A percentile compares a stretch with the other conserved stretches of the same genome.
Conservation (phyloP, 352 stramenopile species). For the Phytophthora ohioensis region DNA sequence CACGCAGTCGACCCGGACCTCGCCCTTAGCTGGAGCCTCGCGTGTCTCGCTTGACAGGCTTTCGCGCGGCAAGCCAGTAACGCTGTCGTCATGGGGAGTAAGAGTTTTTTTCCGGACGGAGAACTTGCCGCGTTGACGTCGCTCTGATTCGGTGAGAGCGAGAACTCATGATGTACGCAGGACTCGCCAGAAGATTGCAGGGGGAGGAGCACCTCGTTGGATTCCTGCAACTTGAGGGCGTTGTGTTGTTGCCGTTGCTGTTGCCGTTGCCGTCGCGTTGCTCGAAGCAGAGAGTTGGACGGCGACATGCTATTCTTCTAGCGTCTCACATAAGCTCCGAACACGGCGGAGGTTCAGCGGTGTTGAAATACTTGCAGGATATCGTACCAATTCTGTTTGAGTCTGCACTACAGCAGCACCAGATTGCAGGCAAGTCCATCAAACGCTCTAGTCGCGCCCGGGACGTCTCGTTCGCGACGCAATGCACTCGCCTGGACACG, state of each 20-base stretch:
- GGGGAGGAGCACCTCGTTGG: conserved; percentile 17
- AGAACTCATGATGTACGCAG: conserved; percentile 3
- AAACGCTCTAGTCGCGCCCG: conserved; percentile 17
- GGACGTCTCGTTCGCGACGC: conserved; percentile 20
- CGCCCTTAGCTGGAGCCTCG: background rate
- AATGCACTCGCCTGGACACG: conserved; percentile 3
- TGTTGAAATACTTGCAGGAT: background rate
- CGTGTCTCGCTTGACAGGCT: background rate
- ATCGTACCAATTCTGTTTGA: conserved; percentile 1
- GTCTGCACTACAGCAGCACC: background rate
- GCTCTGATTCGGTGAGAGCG: conserved; percentile 12
- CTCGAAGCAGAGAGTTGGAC: conserved; percentile 21
- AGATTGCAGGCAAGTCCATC: conserved; percentile 11
- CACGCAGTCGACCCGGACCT: background rate
- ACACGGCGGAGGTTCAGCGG: background rate
- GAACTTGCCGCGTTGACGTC: background rate
- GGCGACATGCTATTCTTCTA: conserved; percentile 17
- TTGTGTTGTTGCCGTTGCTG: conserved; percentile 18
- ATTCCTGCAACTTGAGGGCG: conserved; percentile 27
- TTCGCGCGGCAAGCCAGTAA: background rate
- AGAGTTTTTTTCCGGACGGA: background rate
- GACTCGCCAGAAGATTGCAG: conserved; percentile 34
- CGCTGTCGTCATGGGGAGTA: background rate
- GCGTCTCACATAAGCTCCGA: conserved; percentile 1
- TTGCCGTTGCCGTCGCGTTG: conserved; percentile 26